Conservation (phyloP, 2,329 filamentous ascomycete species). For the Pestalotiopsis fici region DNA sequence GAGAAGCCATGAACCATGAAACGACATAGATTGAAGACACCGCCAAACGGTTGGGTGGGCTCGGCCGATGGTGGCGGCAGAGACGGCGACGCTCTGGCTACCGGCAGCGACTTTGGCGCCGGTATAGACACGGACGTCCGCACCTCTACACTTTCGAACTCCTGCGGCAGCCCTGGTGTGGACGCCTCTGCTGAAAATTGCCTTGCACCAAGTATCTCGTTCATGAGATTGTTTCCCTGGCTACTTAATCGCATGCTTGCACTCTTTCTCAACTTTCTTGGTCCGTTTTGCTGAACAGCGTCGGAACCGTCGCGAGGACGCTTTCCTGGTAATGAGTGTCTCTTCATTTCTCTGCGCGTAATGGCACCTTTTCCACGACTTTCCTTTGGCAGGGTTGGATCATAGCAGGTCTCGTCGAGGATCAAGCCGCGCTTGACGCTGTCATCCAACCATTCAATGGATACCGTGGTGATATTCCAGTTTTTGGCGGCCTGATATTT, state of each 20-base stretch:
- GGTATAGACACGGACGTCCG: not conserved
- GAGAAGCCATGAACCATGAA: constrained; percentile 65
- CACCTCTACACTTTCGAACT: constrained; percentile 1
- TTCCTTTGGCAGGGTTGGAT: constrained; percentile 68
- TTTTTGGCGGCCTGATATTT: constrained; percentile 87
- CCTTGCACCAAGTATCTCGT: constrained; percentile 72
- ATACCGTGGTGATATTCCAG: constrained; percentile 81
- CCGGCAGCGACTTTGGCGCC: not conserved
- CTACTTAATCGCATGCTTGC: constrained; percentile 81
- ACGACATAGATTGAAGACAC: constrained; percentile 55
- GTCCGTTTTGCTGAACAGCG: constrained; percentile 54
- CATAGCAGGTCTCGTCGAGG: constrained; percentile 82
- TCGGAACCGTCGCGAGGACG: constrained; percentile 52
- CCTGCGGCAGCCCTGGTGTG: constrained; percentile 2
- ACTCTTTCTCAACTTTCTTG: constrained; percentile 82
- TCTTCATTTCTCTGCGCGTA: constrained; percentile 53
- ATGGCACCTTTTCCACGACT: constrained; percentile 79
- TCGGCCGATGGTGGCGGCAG: not conserved
- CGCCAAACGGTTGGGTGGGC: constrained; percentile 28
- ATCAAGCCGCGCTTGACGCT: constrained; percentile 86
- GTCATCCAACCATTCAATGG: constrained; percentile 82
- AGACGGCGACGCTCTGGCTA: constrained; percentile 3
- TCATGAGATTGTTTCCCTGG: constrained; percentile 86
- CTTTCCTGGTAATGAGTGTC: constrained; percentile 54
- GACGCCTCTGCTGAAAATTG: constrained; percentile 31